These are phyloP conservation scores for Boletus sp. DNA, from an alignment of 768 basidiomycete species.

Conservation along the genomic window DNA sequence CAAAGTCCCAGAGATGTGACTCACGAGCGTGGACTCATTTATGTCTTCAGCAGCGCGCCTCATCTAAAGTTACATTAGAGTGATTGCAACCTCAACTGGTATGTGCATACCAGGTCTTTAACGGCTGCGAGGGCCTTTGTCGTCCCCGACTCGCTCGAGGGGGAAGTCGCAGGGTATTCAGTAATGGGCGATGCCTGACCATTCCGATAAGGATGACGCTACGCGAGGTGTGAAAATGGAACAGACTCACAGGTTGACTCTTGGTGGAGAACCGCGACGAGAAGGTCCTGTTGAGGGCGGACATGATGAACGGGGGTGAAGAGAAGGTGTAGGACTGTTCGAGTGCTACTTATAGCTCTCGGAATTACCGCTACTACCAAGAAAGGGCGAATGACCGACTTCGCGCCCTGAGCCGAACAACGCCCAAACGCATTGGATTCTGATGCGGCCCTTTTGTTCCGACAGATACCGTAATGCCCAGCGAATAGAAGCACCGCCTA, in stretches of 20 bases:
- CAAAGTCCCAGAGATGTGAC: background rate
- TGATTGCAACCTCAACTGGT: background rate
- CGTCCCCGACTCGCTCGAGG: slow-evolving; percentile 15
- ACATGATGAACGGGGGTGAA: slow-evolving; percentile 19
- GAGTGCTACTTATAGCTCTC: slow-evolving; percentile 27
- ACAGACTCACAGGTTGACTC: slow-evolving; percentile 23
- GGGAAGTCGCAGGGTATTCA: slow-evolving; percentile 4
- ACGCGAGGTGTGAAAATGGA: background rate
- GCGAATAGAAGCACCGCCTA: background rate
- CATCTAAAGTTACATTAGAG: slow-evolving; percentile 16
- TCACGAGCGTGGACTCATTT: slow-evolving; percentile 26
- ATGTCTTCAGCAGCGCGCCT: slow-evolving; percentile 31
- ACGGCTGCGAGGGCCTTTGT: slow-evolving; percentile 25
- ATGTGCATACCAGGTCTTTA: slow-evolving; percentile 28
- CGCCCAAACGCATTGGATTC: background rate
- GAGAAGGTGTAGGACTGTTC: background rate
- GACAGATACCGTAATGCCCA: slow-evolving; percentile 2
- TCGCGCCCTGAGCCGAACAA: slow-evolving; percentile 24
- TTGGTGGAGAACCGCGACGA: slow-evolving; percentile 30
- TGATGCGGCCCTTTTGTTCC: slow-evolving; percentile 1
- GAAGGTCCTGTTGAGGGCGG: slow-evolving; percentile 27
- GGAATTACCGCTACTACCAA: slow-evolving; percentile 9
- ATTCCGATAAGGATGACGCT: background rate
- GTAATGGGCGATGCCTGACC: slow-evolving; percentile 11
- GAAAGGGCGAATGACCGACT: slow-evolving; percentile 11